phyloP scores from a whole-genome alignment of 2,329 filamentous ascomycete species.

The Paecilomyces dactylethromorphus region DNA sequence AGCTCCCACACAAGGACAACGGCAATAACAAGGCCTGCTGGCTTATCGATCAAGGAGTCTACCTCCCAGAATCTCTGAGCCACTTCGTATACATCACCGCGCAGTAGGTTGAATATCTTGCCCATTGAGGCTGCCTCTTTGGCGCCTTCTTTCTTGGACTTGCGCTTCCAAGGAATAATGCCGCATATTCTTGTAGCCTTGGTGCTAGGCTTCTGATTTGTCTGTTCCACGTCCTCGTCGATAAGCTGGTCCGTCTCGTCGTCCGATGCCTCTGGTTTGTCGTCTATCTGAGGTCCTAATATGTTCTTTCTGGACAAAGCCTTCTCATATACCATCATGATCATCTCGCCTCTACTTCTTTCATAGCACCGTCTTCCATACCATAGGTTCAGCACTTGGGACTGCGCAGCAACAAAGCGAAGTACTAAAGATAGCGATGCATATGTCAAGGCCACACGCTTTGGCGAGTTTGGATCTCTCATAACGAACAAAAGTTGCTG shows the following conservation, averaged over 20 bases:
- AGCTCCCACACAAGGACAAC: constrained; percentile 68
- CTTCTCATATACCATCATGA: constrained; percentile 79
- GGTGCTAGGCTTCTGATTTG: neutral
- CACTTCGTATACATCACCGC: constrained; percentile 42
- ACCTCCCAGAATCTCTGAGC: constrained; percentile 74
- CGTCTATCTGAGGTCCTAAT: constrained; percentile 26
- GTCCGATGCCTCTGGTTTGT: constrained; percentile 16
- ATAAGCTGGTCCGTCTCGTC: constrained; percentile 9
- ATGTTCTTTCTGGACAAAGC: constrained; percentile 60
- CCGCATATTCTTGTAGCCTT: neutral
- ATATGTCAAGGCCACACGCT: constrained; percentile 57
- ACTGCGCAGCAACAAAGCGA: constrained; percentile 58
- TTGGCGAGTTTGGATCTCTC: constrained; percentile 45
- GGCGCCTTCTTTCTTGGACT: constrained; percentile 18
- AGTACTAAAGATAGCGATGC: constrained; percentile 56
- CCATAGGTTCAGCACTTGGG: constrained; percentile 66
- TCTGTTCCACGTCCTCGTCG: constrained; percentile 3
- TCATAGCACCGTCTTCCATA: constrained; percentile 80
- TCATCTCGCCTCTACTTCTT: constrained; percentile 74
- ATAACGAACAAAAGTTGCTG: constrained; percentile 65
- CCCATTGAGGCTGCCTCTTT: constrained; percentile 70
- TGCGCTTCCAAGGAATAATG: constrained; percentile 15
- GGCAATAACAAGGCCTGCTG: constrained; percentile 68
- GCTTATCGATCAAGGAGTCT: constrained; percentile 65
- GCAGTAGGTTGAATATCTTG: constrained; percentile 83